Evolutionary conservation across 2,329 filamentous ascomycete species (phyloP), one percentile per base, ranked within the genome.

Genomic region (Colletotrichum musae): DNA sequence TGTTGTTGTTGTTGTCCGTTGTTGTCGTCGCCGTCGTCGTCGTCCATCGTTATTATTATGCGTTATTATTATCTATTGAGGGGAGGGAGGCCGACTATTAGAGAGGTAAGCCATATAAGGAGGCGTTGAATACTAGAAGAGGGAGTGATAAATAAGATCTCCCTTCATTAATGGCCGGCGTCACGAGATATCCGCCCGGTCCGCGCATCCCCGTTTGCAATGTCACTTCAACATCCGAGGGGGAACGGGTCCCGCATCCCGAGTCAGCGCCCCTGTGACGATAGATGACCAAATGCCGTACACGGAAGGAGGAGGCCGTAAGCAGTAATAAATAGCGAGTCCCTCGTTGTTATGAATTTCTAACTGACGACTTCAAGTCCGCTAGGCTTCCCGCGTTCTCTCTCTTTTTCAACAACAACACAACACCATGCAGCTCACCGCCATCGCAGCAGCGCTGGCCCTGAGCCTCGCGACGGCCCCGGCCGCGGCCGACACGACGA

Each of bases 181-280:
- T 24, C 21, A 24, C 21, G 21, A 24, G 21, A 24, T 24, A 24
- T 18, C 36, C 36, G 7, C 2, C 7, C 62, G 61, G 50, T 32
- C 61, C 61, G 66, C 24, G 7, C 50, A 66, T 56, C 66, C 66
- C 54, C 54, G 61, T 57, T 54, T 4, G 26, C 13, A 28, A 59
- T 39, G n/a, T 24, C 28, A 60, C 54, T 48, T 15, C n/a, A 36
- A 4, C 24, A 45, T 26, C 36, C 24, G 32, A 39, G 41, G 16
- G 26, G 6, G 32, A 24, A 2, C 2, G 2, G 32, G 53, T 43
- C 51, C 61, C 56, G 39, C 45, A 18, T 57, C 26, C 36, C 61
- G 41, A 60, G 61, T 66, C 62, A 66, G 50, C 54, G 50, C 54
- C 61, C 62, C 66, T 66, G 66, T 9, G n/a, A 10, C 10, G 4